A percentile compares a stretch with the other conserved stretches of the same genome.
Conservation (phyloP, 2,329 filamentous ascomycete genomes). For the Exophiala sideris region DNA sequence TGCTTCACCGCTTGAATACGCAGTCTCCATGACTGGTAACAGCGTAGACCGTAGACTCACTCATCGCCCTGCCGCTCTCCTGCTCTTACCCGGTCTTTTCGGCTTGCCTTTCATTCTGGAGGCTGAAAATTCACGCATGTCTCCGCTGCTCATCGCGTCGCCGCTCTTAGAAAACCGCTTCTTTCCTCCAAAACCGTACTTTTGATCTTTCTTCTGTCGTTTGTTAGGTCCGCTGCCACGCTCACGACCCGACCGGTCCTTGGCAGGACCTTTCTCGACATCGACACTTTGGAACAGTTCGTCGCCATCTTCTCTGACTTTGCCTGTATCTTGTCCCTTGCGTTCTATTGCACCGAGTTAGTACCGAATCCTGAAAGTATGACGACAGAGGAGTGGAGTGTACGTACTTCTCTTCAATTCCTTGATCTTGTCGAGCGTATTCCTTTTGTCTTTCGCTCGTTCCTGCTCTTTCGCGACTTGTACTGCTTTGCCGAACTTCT, state of each 20-base stretch:
- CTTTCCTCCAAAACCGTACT: constrained; percentile 95
- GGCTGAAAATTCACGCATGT: constrained; percentile 74
- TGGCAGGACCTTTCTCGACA: constrained; percentile 41
- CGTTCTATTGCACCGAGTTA: constrained; percentile 62
- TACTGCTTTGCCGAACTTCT: constrained; percentile 99
- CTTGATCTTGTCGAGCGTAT: constrained; percentile 94
- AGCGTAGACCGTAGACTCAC: neutral
- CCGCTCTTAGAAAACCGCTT: constrained; percentile 89
- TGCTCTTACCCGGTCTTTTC: constrained; percentile 52
- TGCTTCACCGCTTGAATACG: neutral
- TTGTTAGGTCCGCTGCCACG: constrained; percentile 52
- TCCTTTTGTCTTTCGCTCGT: constrained; percentile 84
- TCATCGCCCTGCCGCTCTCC: constrained; percentile 36
- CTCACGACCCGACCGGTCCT: constrained; percentile 35
- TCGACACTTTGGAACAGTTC: constrained; percentile 55
- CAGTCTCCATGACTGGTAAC: no score
- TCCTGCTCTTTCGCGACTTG: constrained; percentile 96
- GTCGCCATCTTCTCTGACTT: constrained; percentile 73
- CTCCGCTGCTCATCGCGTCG: constrained; percentile 76
- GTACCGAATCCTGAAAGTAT: neutral
- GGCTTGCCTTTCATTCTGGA: constrained; percentile 68
- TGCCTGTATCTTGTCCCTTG: constrained; percentile 64
- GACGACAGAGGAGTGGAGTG: neutral
- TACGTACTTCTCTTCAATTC: constrained; percentile 87
- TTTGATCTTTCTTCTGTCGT: constrained; percentile 88